phyloP scores from a whole-genome alignment of 495 filamentous ascomycete species.

The Astrothelium macrocarpum region DNA sequence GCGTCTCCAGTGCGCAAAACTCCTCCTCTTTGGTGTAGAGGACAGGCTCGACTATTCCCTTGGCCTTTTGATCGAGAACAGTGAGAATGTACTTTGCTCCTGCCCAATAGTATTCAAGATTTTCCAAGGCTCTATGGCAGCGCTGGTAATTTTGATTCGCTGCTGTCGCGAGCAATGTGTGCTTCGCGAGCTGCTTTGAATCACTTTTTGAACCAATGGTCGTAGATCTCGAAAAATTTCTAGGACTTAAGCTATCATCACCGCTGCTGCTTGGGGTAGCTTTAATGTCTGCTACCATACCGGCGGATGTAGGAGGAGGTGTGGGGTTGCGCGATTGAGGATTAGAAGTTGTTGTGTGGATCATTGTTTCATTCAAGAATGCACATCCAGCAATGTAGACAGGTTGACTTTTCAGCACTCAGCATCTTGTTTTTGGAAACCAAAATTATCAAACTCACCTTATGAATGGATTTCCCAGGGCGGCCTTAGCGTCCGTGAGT shows the following conservation, averaged over 20 bases:
- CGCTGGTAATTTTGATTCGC: slow-evolving; percentile 72
- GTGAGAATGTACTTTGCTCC: slow-evolving; percentile 80
- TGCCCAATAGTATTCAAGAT: slow-evolving; percentile 70
- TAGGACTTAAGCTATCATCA: neutral
- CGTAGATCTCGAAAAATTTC: slow-evolving; percentile 18
- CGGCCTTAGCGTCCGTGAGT: slow-evolving; percentile 66
- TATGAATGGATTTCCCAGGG: slow-evolving; percentile 78
- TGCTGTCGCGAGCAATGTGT: slow-evolving; percentile 61
- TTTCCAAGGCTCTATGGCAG: slow-evolving; percentile 70
- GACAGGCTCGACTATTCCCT: slow-evolving; percentile 72
- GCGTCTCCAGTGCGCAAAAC: slow-evolving; percentile 46
- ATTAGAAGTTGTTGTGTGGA: slow-evolving; percentile 45
- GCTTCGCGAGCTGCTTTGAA: slow-evolving; percentile 45
- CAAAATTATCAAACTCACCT: slow-evolving; percentile 14
- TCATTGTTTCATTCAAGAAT: slow-evolving; percentile 67
- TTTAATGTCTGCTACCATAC: neutral
- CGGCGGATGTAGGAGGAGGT: slow-evolving; percentile 10
- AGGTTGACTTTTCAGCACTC: slow-evolving; percentile 50
- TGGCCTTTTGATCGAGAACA: slow-evolving; percentile 76
- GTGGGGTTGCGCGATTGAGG: slow-evolving; percentile 39
- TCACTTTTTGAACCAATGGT: slow-evolving; percentile 25
- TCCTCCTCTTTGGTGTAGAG: slow-evolving; percentile 71
- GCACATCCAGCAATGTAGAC: slow-evolving; percentile 85
- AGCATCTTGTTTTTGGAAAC: neutral
- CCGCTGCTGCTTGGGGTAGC: neutral